A percentile compares a stretch with the other conserved stretches of the same genome.
Conservation (phyloP, 2,329 filamentous ascomycete genomes). For the Beauveria rudraprayagi region DNA sequence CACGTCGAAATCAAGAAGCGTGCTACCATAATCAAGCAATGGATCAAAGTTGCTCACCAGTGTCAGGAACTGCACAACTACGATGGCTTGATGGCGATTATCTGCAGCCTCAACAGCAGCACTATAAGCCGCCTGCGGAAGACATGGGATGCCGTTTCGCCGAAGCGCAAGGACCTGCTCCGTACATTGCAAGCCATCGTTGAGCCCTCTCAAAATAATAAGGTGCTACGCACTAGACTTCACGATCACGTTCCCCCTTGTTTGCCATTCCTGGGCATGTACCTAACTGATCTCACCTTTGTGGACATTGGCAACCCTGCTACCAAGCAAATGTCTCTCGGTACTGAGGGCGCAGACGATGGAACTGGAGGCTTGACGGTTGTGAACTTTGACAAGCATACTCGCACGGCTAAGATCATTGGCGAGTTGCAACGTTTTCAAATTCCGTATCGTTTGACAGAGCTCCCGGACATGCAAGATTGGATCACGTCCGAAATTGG, state of each 20-base stretch:
- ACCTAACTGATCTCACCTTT: conserved; percentile 90
- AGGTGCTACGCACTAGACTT: conserved; percentile 72
- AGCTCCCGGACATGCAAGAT: conserved; percentile 81
- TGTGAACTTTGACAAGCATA: conserved; percentile 98
- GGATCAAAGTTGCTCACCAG: conserved; percentile 88
- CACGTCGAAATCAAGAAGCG: conserved; percentile 89
- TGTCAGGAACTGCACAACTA: conserved; percentile 92
- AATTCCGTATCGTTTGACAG: conserved; percentile 76
- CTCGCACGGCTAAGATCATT: conserved; percentile 89
- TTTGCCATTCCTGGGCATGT: conserved; percentile 91
- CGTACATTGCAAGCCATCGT: conserved; percentile 76
- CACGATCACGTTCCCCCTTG: conserved; percentile 85
- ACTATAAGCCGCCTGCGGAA: conserved; percentile 80
- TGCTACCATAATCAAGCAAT: conserved; percentile 86
- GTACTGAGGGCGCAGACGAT: conserved; percentile 46
- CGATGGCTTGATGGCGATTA: conserved; percentile 92
- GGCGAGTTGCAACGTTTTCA: conserved; percentile 94
- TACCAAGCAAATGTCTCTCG: conserved; percentile 60
- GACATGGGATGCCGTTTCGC: conserved; percentile 85
- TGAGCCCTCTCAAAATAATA: conserved; percentile 86
- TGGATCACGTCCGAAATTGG: conserved; percentile 82
- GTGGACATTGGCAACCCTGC: conserved; percentile 89
- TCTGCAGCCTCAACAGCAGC: conserved; percentile 86
- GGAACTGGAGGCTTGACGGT: conserved; percentile 62
- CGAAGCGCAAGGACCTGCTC: conserved; percentile 73